Evolutionary conservation across 2,329 filamentous ascomycete species (phyloP), one percentile per base, ranked within the genome.

Genomic region (Calonectria pauciramosa): DNA sequence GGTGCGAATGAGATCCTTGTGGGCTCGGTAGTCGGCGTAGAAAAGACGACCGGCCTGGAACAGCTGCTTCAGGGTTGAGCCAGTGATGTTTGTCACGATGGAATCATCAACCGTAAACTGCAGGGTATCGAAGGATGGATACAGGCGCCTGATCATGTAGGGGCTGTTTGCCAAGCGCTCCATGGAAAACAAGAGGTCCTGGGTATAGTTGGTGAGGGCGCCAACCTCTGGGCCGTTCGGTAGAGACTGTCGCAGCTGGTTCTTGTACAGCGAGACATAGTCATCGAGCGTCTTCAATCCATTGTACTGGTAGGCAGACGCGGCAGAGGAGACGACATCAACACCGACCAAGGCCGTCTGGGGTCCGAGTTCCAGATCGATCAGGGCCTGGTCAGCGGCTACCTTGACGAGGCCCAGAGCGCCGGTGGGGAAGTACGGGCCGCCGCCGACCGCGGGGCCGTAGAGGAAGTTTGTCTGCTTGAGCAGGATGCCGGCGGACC

Each of bases 111-210:
- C 56, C 3, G n/a, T 26, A 36, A 60, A 60, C 56, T 60, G 56
- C 34, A 60, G 26, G 6, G 34, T 60, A 18, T 60, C 56, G 3
- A 34, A 60, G 16, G 56, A 14, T 10, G 56, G 56, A 2, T 18
- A 41, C 34, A 60, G 34, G 9, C 56, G 56, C 7, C 34, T 60
- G 13, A 60, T 41, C 56, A 60, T 60, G 34, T 60, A 60, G 3
- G 56, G 56, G n/a, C 56, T 60, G 34, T 60, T 60, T 28, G 56
- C 34, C 56, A 60, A 23, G 14, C 56, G 56, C 34, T 60, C 56
- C 56, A 60, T 60, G 32, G 56, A 60, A 20, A 60, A 60, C 34
- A 60, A 60, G 10, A 60, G 34, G 14, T 60, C 56, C 56, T 60
- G 56, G 16, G 56, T 60, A 20, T 16, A 60, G 56, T 60, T 60